Conservation (phyloP, 495 filamentous ascomycete genomes). For the Tuber calosporum region DNA sequence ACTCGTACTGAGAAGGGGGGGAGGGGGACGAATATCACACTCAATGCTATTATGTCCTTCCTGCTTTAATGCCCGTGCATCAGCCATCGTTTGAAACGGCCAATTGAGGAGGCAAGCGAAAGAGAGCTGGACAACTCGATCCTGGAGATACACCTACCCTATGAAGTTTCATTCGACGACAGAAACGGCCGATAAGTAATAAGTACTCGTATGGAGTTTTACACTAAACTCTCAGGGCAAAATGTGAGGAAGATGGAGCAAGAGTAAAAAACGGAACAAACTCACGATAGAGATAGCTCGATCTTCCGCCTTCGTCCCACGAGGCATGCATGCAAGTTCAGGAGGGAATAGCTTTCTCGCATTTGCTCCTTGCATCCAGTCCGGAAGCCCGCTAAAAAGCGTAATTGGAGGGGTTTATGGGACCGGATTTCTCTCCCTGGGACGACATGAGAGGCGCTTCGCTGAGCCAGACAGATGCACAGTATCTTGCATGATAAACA, state of each 20-base stretch:
- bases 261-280: neutral
- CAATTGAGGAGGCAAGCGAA: neutral
- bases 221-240: neutral
- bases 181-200: neutral
- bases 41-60: neutral
- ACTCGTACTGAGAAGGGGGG: neutral
- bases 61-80: neutral
- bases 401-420: neutral
- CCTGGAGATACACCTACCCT: neutral
- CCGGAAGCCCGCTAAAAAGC: neutral
- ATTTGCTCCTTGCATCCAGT: neutral
- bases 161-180: neutral
- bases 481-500: neutral
- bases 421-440: neutral
- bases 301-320: slow-evolving; percentile 5
- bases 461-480: neutral
- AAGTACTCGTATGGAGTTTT: neutral
- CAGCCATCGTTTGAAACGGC: neutral
- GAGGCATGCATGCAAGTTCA: slow-evolving; percentile 1
- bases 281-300: neutral
- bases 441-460: neutral
- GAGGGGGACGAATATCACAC: neutral
- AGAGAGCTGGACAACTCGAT: neutral
- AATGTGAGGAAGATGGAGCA: neutral
- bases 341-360: neutral